Conservation (phyloP, 163 green algal genomes). For the Volvox carteri region DNA sequence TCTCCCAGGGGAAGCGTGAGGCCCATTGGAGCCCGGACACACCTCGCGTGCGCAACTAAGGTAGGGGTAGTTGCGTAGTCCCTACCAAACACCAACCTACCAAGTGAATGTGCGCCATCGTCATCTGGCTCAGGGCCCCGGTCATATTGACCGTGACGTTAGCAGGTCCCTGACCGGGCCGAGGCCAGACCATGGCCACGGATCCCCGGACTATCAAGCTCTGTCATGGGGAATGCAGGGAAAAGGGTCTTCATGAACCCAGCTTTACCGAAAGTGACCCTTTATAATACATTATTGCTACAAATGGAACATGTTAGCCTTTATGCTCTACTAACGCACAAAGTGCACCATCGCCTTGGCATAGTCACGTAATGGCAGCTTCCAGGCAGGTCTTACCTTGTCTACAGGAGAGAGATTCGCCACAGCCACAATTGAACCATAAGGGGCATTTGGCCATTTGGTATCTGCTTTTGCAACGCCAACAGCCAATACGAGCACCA, state of each 20-base stretch:
- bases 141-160: neutral
- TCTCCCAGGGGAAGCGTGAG: too few relatives aligned
- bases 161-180: neutral
- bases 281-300: too few relatives aligned
- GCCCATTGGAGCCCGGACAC: too few relatives aligned
- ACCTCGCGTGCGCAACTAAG: too few relatives aligned
- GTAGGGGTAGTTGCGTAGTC: too few relatives aligned
- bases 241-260: neutral
- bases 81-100: too few relatives aligned
- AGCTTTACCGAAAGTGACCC: too few relatives aligned
- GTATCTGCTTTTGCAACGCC: neutral
- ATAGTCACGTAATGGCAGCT: too few relatives aligned
- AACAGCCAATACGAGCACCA: neutral
- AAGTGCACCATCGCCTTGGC: too few relatives aligned
- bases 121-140: neutral
- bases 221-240: neutral
- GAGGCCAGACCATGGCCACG: neutral
- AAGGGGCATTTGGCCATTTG: neutral
- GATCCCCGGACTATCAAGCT: neutral
- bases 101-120: conserved; percentile 28
- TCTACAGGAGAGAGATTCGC: neutral
- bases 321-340: too few relatives aligned
- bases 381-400: neutral
- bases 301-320: too few relatives aligned
- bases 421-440: neutral